These are phyloP conservation scores for Annulohypoxylon moriforme DNA, from an alignment of 495 filamentous ascomycete species.

Conservation along the genomic window DNA sequence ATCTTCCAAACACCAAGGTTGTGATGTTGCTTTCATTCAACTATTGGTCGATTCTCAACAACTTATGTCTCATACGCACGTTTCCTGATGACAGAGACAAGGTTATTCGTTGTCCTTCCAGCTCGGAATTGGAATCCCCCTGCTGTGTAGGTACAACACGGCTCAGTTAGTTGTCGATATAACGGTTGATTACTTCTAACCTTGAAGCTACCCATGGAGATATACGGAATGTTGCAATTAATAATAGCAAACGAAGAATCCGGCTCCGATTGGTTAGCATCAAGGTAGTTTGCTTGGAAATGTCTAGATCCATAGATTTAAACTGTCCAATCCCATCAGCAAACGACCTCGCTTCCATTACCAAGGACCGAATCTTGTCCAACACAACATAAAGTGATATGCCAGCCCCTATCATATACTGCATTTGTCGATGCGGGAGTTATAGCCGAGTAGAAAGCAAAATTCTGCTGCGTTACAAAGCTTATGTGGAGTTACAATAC, in stretches of 20 bases:
- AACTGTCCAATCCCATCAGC: background rate
- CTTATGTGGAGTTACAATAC: constrained; percentile 20
- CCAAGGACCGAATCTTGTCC: constrained; percentile 35
- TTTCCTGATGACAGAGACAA: constrained; percentile 29
- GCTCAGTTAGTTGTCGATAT: constrained; percentile 16
- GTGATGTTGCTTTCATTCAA: constrained; percentile 2
- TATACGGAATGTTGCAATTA: background rate
- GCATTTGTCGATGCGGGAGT: constrained; percentile 11
- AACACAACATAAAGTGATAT: constrained; percentile 26
- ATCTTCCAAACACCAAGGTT: constrained; percentile 7
- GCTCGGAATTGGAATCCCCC: background rate
- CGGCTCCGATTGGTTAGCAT: background rate
- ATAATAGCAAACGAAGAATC: constrained; percentile 19
- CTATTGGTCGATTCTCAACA: constrained; percentile 21
- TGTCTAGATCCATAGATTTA: constrained; percentile 4
- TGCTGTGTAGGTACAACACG: constrained; percentile 21
- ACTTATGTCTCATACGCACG: constrained; percentile 36
- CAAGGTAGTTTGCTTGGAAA: background rate
- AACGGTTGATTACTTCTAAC: constrained; percentile 28
- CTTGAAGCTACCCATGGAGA: constrained; percentile 2
- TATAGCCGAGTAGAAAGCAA: constrained; percentile 25
- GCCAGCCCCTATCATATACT: constrained; percentile 1
- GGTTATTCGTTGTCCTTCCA: constrained; percentile 29
- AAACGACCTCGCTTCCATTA: constrained; percentile 22
- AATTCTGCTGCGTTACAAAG: constrained; percentile 18